phyloP scores from a whole-genome alignment of 2,329 filamentous ascomycete species.

The Fusarium paranaense region DNA sequence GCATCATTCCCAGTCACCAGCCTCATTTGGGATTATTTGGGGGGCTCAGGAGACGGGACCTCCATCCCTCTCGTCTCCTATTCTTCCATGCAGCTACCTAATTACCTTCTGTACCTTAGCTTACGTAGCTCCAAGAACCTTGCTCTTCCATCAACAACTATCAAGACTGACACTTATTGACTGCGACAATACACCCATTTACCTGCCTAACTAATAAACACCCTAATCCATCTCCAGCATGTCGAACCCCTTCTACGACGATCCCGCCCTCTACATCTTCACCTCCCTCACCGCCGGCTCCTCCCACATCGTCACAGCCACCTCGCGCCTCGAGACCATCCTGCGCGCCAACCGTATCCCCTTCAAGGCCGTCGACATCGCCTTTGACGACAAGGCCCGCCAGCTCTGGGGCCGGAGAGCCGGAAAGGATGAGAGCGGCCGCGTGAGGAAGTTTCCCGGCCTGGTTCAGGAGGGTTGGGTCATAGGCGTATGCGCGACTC shows the following conservation, averaged over 20 bases:
- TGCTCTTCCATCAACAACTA: slow-evolving; percentile 2
- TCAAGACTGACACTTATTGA: slow-evolving; percentile 4
- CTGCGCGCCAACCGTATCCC: slow-evolving; percentile 93
- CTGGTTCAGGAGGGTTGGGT: slow-evolving; percentile 89
- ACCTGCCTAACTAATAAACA: not conserved
- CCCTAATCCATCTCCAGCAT: slow-evolving; percentile 40
- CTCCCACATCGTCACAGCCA: slow-evolving; percentile 95
- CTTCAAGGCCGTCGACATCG: slow-evolving; percentile 92
- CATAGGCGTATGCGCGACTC: slow-evolving; percentile 75
- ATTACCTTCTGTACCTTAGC: slow-evolving; percentile 6
- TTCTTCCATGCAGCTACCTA: slow-evolving; percentile 22
- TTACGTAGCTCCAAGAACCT: slow-evolving; percentile 32
- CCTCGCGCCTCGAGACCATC: slow-evolving; percentile 95
- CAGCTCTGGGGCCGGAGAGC: slow-evolving; percentile 89
- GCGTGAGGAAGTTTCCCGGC: slow-evolving; percentile 82
- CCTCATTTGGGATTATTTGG: slow-evolving; percentile 16
- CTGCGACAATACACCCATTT: slow-evolving; percentile 17
- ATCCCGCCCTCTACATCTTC: slow-evolving; percentile 89
- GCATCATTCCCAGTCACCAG: slow-evolving; percentile 36
- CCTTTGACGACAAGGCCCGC: slow-evolving; percentile 88
- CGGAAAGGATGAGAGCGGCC: slow-evolving; percentile 74
- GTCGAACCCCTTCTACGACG: slow-evolving; percentile 62
- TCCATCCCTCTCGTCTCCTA: slow-evolving; percentile 24
- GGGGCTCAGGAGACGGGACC: slow-evolving; percentile 29
- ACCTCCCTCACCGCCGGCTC: slow-evolving; percentile 96